phyloP scores from a whole-genome alignment of 805 yeast species.

The Blastobotrys muscicola region DNA sequence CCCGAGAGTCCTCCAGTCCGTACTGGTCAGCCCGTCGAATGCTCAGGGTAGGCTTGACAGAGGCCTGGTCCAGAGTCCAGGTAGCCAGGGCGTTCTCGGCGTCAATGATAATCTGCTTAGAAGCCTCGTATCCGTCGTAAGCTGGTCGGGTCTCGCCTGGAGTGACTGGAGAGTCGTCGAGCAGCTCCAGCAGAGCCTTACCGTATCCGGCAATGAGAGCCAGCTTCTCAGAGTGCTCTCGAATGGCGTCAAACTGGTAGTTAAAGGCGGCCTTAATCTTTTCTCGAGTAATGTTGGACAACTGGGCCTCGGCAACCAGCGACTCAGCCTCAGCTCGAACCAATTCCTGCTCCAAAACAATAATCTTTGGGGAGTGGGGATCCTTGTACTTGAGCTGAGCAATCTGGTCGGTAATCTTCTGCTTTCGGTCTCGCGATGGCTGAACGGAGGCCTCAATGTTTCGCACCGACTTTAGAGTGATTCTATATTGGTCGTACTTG shows the following conservation, averaged over 20 bases:
- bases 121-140: constrained; percentile 96
- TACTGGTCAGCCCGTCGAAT: constrained; percentile 55
- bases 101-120: constrained; percentile 94
- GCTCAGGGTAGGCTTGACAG: constrained; percentile 85
- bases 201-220: constrained; percentile 99
- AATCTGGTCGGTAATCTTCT: constrained; percentile 93
- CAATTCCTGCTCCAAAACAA: constrained; percentile 93
- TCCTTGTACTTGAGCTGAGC: constrained; percentile 97
- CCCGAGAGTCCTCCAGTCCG: constrained; percentile 27
- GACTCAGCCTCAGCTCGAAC: constrained; percentile 99
- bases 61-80: constrained; percentile 95
- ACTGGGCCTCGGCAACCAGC: constrained; percentile 97
- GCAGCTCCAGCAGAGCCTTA: constrained; percentile 88
- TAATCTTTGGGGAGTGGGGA: constrained; percentile 93
- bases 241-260: constrained; percentile 90
- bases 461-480: constrained; percentile 87
- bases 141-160: constrained; percentile 99
- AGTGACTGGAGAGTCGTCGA: constrained; percentile 94
- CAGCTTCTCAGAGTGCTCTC: constrained; percentile 92
- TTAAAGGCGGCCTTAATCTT: constrained; percentile 94
- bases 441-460: constrained; percentile 97
- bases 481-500: constrained; percentile 96
- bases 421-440: constrained; percentile 97
- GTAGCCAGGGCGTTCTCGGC: constrained; percentile 91
- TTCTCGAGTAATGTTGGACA: constrained; percentile 96